Percentiles rank a stretch among this genome's conserved stretches.
These are phyloP conservation scores for Pichia norvegensis DNA, from an alignment of 1,139 yeast species.

Conservation along the genomic window DNA sequence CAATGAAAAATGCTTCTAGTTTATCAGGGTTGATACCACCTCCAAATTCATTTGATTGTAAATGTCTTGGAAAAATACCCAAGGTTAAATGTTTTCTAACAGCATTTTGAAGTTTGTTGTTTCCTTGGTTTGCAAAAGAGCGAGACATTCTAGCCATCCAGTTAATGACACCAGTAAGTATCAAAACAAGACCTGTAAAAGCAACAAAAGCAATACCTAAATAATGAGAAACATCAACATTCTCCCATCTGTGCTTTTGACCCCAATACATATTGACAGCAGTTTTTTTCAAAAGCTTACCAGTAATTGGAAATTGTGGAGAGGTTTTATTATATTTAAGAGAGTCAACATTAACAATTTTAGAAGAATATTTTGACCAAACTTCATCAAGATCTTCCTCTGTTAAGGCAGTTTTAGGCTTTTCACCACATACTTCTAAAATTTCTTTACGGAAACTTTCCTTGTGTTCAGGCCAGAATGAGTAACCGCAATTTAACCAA, in stretches of 20 bases:
- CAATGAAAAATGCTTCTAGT: constrained; percentile 45
- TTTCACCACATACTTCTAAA: not conserved
- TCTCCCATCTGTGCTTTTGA: constrained; percentile 29
- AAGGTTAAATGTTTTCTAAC: constrained; percentile 38
- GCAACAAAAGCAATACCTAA: constrained; percentile 44
- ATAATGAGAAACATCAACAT: constrained; percentile 35
- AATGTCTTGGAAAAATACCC: constrained; percentile 44
- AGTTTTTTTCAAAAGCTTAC: constrained; percentile 18
- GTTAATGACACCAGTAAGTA: constrained; percentile 36
- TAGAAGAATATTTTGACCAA: not conserved
- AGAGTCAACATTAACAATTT: constrained; percentile 19
- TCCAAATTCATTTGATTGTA: constrained; percentile 28
- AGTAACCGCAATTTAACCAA: constrained; percentile 11
- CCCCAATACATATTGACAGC: constrained; percentile 34
- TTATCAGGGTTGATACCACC: constrained; percentile 52
- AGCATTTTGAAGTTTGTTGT: constrained; percentile 31
- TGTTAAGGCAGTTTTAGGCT: not conserved
- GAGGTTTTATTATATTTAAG: constrained; percentile 1
- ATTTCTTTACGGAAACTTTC: not conserved
- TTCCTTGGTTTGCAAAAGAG: constrained; percentile 27
- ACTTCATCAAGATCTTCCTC: not conserved
- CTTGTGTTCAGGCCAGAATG: not conserved
- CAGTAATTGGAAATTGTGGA: constrained; percentile 9
- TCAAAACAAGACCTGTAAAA: constrained; percentile 41
- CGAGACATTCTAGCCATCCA: constrained; percentile 38